phyloP scores from a whole-genome alignment of 2,329 filamentous ascomycete genomes.

The Colletotrichum spaethianum region DNA sequence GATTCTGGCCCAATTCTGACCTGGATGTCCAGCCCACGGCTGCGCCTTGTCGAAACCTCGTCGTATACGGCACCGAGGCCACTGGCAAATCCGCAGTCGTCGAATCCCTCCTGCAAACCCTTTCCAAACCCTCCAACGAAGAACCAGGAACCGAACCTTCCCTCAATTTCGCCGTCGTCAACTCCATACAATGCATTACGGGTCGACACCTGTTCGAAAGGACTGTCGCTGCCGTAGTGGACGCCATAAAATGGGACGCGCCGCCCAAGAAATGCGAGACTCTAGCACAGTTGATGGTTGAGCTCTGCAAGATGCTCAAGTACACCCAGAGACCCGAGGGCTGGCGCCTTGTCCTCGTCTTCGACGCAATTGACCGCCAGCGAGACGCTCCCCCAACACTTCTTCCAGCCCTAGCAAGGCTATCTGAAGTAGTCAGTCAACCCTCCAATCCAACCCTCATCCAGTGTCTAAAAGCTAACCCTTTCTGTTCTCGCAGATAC shows the following conservation, averaged over 20 bases:
- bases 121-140: constrained; percentile 47
- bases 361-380: constrained; percentile 90
- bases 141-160: constrained; percentile 60
- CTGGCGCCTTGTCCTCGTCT: constrained; percentile 82
- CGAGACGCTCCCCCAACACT: constrained; percentile 85
- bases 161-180: constrained; percentile 73
- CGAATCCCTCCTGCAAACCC: constrained; percentile 69
- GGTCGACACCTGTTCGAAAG: constrained; percentile 83
- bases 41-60: constrained; percentile 80
- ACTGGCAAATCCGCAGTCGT: constrained; percentile 87
- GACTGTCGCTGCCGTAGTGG: constrained; percentile 72
- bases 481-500: constrained; percentile 71
- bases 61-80: constrained; percentile 87
- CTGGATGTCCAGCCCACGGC: constrained; percentile 65
- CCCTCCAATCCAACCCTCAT: constrained; percentile 29
- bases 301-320: constrained; percentile 76
- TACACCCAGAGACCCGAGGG: constrained; percentile 53
- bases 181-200: constrained; percentile 83
- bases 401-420: constrained; percentile 82
- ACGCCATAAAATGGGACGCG: constrained; percentile 63
- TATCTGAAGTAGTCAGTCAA: constrained; percentile 81
- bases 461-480: constrained; percentile 26
- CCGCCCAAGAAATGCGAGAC: constrained; percentile 81
- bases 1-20: neutral
- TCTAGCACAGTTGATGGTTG: constrained; percentile 80